Conservation (phyloP, 441 rosid species). For the Lepidium campestre region DNA sequence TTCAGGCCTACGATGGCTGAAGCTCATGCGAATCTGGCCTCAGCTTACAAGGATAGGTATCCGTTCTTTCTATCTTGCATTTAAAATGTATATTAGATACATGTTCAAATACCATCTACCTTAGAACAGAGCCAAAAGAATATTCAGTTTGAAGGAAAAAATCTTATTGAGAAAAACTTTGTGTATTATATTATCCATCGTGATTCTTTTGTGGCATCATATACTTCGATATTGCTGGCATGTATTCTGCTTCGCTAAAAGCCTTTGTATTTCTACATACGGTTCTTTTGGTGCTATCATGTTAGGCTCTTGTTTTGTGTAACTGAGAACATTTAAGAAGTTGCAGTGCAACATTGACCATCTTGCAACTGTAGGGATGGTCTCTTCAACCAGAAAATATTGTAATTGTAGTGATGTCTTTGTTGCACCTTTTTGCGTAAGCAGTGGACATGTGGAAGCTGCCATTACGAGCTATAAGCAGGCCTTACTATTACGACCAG, state of each 20-base stretch:
- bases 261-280: not conserved
- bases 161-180: not conserved
- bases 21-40: slow-evolving; percentile 99
- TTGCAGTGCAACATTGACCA: not conserved
- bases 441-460: slow-evolving; percentile 90
- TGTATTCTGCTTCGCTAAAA: not conserved
- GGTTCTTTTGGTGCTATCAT: not conserved
- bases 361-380: not conserved
- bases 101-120: not conserved
- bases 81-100: not conserved
- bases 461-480: slow-evolving; percentile 93
- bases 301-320: not conserved
- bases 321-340: not conserved
- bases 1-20: slow-evolving; percentile 94
- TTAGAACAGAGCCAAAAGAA: not conserved
- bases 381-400: not conserved
- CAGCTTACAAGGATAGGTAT: slow-evolving; percentile 98
- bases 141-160: not conserved
- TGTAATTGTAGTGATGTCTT: not conserved
- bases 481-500: slow-evolving; percentile 77
- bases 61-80: not conserved
- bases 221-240: not conserved
- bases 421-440: slow-evolving; percentile 18
- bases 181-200: not conserved
- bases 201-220: not conserved